Base-by-base conservation (phyloP, 2,329 filamentous ascomycete species). In the Alternaria solani region DNA sequence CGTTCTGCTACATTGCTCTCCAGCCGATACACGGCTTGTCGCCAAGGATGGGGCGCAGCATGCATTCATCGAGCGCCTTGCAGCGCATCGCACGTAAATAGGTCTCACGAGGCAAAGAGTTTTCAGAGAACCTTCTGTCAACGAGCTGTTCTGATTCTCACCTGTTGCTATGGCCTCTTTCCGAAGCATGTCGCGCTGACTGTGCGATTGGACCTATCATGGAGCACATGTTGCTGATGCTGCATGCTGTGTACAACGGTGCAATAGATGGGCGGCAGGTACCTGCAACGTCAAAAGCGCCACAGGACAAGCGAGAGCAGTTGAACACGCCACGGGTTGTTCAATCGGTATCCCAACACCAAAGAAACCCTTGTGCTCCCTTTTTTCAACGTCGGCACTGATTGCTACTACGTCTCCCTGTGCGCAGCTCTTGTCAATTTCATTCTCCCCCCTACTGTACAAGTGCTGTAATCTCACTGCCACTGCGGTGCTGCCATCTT, bases 51-150 rank as follows among this genome's bases (percentile, higher is more conserved):
- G 20, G 46, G 46, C 46, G 30, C 32, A 36, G 46, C 46, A 36
- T 49, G 46, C 32, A 49, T 49, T 32, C 30, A 48, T 48, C 30
- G 28, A 34, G 30, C 30, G 46, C 32, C 20, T 49, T 30, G 46
- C 23, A 49, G 16, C 23, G 46, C 32, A 26, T 49, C 20, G 20
- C 32, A n/a, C 34, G 46, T 23, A n/a, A 25, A 38, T 12, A 36
- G 46, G 46, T 36, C 20, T 38, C 16, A 38, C 4, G 14, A 49
- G 20, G 46, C 34, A 49, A 49, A 32, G 46, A 32, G 32, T 20
- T n/a, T 38, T 16, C n/a, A 38, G 18, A 42, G 14, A 3, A 25
- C 14, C 12, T 25, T 25, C 5, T 41, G 39, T 23, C 9, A 16
- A 48, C 30, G 14, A 23, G 12, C 20, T 34, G 18, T 25, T 36